phyloP scores from a whole-genome alignment of 495 filamentous ascomycete species.

The Hyaloscypha variabilis region DNA sequence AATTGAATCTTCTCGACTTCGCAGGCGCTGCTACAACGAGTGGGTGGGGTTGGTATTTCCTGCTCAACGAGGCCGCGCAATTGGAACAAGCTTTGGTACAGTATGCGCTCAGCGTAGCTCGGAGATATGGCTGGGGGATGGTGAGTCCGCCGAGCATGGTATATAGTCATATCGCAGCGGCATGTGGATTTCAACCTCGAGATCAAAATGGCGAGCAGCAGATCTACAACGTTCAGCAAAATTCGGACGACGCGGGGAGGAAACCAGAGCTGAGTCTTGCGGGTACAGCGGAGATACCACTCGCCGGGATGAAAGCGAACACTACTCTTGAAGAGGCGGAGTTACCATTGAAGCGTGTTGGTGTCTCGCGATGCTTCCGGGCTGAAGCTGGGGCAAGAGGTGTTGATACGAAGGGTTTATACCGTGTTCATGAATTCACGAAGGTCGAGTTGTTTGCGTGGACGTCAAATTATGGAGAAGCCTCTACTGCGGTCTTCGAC shows the following conservation, averaged over 20 bases:
- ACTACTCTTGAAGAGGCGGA: slow-evolving; percentile 60
- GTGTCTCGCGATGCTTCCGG: slow-evolving; percentile 85
- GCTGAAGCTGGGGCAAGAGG: slow-evolving; percentile 92
- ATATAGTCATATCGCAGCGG: slow-evolving; percentile 85
- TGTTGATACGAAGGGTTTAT: slow-evolving; percentile 88
- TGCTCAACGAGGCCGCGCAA: slow-evolving; percentile 84
- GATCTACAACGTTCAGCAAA: slow-evolving; percentile 75
- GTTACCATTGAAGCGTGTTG: slow-evolving; percentile 78
- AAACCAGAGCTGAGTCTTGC: slow-evolving; percentile 75
- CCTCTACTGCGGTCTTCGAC: slow-evolving; percentile 64
- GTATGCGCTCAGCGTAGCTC: slow-evolving; percentile 73
- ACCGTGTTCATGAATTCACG: slow-evolving; percentile 98
- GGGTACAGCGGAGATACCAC: slow-evolving; percentile 91
- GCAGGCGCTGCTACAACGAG: slow-evolving; percentile 72
- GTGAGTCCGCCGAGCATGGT: slow-evolving; percentile 88
- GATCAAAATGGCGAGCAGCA: slow-evolving; percentile 91
- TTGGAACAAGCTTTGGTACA: slow-evolving; percentile 91
- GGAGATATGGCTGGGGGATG: slow-evolving; percentile 64
- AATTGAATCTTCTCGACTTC: slow-evolving; percentile 85
- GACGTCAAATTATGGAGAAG: slow-evolving; percentile 53
- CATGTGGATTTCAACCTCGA: slow-evolving; percentile 91
- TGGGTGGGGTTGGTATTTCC: slow-evolving; percentile 98
- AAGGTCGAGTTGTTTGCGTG: slow-evolving; percentile 98
- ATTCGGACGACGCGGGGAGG: slow-evolving; percentile 53
- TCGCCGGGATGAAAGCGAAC: slow-evolving; percentile 87